These are phyloP conservation scores for Lithocarpus polystachyus DNA, from an alignment of 306 rosid genomes.

Conservation along the genomic window DNA sequence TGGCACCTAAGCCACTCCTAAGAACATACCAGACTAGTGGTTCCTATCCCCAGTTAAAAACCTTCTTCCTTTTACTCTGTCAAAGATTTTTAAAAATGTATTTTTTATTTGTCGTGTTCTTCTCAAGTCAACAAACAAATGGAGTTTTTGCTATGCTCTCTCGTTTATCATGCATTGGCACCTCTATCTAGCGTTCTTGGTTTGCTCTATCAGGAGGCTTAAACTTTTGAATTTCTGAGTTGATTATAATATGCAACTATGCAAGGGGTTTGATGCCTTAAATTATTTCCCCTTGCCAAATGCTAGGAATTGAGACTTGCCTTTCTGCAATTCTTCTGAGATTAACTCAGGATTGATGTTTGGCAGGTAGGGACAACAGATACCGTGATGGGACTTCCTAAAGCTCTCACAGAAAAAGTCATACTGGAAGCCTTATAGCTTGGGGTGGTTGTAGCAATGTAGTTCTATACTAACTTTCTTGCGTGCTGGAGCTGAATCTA, in stretches of 20 bases:
- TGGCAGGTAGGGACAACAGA: constrained; percentile 75
- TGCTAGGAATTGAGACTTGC: neutral
- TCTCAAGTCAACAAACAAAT: neutral
- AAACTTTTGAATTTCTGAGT: neutral
- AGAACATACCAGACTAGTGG: neutral
- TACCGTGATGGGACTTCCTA: constrained; percentile 95
- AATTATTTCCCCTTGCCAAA: neutral
- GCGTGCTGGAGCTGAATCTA: constrained; percentile 2
- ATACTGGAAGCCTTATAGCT: constrained; percentile 60
- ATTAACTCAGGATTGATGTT: constrained; percentile 2
- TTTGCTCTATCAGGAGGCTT: neutral
- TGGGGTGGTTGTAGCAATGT: neutral
- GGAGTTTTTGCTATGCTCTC: neutral
- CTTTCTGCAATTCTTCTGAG: constrained; percentile 2
- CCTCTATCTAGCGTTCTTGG: neutral
- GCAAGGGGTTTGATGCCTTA: no score
- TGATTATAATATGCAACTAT: no score
- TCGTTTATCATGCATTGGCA: neutral
- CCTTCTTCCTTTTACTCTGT: constrained; percentile 4
- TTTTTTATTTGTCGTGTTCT: neutral
- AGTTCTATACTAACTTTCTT: neutral
- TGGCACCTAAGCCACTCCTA: neutral
- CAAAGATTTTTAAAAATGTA: neutral
- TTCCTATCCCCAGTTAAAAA: neutral
- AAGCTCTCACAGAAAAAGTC: constrained; percentile 70